Percentiles rank a stretch among this genome's conserved stretches.
Conservation (phyloP, 345 rosid genomes). For the Salix viminalis region DNA sequence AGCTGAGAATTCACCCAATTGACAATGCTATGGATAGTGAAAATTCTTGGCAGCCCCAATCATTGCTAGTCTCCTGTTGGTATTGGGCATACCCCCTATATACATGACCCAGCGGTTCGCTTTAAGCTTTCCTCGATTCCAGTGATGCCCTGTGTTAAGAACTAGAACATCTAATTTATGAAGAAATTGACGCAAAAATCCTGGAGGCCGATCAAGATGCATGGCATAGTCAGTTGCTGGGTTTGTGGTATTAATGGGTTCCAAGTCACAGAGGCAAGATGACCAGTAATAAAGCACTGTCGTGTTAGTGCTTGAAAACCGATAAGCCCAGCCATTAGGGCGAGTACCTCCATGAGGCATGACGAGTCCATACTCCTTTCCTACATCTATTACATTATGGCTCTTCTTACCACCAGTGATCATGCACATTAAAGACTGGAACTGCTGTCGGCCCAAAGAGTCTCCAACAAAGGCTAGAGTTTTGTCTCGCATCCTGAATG, state of each 20-base stretch:
- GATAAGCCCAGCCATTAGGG: constrained; percentile 76
- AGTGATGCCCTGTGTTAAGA: constrained; percentile 77
- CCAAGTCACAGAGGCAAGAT: constrained; percentile 59
- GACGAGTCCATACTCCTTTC: constrained; percentile 52
- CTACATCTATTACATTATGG: constrained; percentile 51
- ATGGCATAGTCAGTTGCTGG: constrained; percentile 56
- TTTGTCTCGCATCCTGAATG: constrained; percentile 60
- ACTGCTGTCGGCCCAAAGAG: constrained; percentile 80
- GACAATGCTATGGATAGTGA: constrained; percentile 65
- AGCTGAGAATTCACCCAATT: constrained; percentile 68
- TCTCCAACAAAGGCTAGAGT: constrained; percentile 88
- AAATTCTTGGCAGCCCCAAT: constrained; percentile 67
- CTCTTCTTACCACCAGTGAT: constrained; percentile 52
- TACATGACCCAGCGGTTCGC: constrained; percentile 76
- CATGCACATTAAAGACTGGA: constrained; percentile 86
- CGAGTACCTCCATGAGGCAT: constrained; percentile 46
- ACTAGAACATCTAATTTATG: constrained; percentile 58
- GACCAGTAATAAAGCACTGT: constrained; percentile 79
- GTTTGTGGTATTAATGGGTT: constrained; percentile 45
- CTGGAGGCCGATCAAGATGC: constrained; percentile 86
- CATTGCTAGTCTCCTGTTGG: constrained; percentile 46
- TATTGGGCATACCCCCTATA: constrained; percentile 51
- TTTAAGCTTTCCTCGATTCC: constrained; percentile 71
- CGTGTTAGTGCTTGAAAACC: constrained; percentile 62
- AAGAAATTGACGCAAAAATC: constrained; percentile 53